Evolutionary conservation across 768 basidiomycete genomes (phyloP).

Genomic region (Cyclocybe aegerita): DNA sequence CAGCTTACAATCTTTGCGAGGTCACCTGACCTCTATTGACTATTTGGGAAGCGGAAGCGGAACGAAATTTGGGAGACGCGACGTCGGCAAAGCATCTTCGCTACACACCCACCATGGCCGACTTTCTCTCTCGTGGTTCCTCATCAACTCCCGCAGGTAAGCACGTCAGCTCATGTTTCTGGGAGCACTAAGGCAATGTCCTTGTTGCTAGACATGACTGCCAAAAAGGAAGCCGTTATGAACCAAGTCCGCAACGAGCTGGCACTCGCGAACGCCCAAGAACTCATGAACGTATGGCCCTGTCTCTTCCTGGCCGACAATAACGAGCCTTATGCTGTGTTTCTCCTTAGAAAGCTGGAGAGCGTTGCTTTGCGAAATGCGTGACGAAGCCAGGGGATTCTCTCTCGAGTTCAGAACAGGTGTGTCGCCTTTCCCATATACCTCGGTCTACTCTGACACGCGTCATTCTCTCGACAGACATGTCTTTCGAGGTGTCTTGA

Average conservation of each 20-base stretch:
- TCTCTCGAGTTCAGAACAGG: constrained; percentile 73
- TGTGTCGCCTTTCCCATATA: constrained; percentile 20
- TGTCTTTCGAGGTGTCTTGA: constrained; percentile 78
- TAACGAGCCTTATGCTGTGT: not conserved
- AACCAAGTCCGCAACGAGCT: constrained; percentile 67
- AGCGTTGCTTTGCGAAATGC: constrained; percentile 78
- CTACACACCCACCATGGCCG: constrained; percentile 39
- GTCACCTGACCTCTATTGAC: too few relatives aligned
- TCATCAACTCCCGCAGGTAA: constrained; percentile 31
- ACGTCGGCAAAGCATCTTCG: too few relatives aligned
- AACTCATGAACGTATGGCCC: constrained; percentile 66
- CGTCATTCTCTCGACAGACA: constrained; percentile 42
- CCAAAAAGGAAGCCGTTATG: constrained; percentile 59
- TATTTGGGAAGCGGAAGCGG: too few relatives aligned
- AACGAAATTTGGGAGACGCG: too few relatives aligned
- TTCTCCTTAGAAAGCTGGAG: constrained; percentile 66
- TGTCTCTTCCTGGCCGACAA: not conserved
- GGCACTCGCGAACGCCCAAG: constrained; percentile 73
- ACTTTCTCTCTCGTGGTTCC: constrained; percentile 41
- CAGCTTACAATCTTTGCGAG: too few relatives aligned
- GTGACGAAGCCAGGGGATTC: constrained; percentile 73
- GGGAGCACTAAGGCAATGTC: not conserved
- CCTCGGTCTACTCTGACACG: constrained; percentile 7
- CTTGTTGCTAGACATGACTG: constrained; percentile 35
- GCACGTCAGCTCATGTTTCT: not conserved